A percentile compares a stretch with the other conserved stretches of the same genome.
These are phyloP conservation scores for Pichia phayaonensis DNA, from an alignment of 805 yeast genomes.

Conservation along the genomic window DNA sequence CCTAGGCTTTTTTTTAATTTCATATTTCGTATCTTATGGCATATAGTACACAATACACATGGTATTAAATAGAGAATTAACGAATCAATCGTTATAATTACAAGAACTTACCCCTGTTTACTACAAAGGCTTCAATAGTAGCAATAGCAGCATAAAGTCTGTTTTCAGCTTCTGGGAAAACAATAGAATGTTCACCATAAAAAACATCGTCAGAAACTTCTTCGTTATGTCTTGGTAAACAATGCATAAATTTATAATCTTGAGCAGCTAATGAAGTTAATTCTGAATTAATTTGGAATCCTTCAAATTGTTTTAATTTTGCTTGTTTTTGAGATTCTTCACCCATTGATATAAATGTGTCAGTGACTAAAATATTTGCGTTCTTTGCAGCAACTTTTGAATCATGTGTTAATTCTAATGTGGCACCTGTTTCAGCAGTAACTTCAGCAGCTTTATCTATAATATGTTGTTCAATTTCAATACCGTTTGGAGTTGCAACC, in stretches of 20 bases:
- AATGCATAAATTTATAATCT: slow-evolving; percentile 92
- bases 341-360: slow-evolving; percentile 98
- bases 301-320: slow-evolving; percentile 73
- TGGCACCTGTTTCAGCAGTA: slow-evolving; percentile 42
- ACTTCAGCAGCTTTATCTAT: slow-evolving; percentile 45
- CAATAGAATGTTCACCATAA: slow-evolving; percentile 75
- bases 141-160: slow-evolving; percentile 95
- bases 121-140: slow-evolving; percentile 81
- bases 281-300: slow-evolving; percentile 73
- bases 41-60: not conserved
- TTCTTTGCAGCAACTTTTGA: slow-evolving; percentile 65
- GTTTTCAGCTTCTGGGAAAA: slow-evolving; percentile 94
- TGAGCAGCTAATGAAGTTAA: slow-evolving; percentile 58
- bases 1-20: not conserved
- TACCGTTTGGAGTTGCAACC: slow-evolving; percentile 75
- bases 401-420: slow-evolving; percentile 56
- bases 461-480: slow-evolving; percentile 54
- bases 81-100: not conserved
- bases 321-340: slow-evolving; percentile 72
- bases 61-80: not conserved
- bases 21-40: too few relatives aligned
- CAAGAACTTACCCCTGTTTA: slow-evolving; percentile 61
- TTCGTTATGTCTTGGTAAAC: slow-evolving; percentile 91
- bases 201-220: slow-evolving; percentile 93
- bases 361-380: slow-evolving; percentile 86